These are phyloP conservation scores for Cucurbita ficifolia DNA, from an alignment of 306 rosid species.

Conservation along the genomic window DNA sequence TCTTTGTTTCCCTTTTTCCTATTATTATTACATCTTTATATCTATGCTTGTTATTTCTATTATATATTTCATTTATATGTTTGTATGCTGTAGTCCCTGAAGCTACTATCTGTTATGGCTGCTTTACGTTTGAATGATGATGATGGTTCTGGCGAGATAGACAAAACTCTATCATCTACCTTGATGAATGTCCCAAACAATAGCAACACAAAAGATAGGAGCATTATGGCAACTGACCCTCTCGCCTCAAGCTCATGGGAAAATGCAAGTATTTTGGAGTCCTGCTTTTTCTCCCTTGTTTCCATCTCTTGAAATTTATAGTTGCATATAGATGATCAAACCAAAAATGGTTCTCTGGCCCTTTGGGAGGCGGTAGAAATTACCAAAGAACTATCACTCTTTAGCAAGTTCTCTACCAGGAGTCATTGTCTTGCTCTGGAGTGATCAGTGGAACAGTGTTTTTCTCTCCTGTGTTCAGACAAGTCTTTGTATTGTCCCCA, in stretches of 20 bases:
- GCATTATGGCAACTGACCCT: constrained; percentile 44
- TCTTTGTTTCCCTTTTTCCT: not conserved
- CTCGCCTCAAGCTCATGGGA: constrained; percentile 94
- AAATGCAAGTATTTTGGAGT: constrained; percentile 29
- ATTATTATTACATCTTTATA: not conserved
- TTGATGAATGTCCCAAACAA: constrained; percentile 40
- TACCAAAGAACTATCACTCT: not conserved
- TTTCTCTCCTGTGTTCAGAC: not conserved
- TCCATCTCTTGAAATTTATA: not conserved
- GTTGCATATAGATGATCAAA: not conserved
- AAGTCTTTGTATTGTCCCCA: not conserved
- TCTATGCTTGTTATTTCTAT: not conserved
- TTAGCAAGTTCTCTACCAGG: not conserved
- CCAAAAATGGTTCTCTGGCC: not conserved
- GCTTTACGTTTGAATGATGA: constrained; percentile 72
- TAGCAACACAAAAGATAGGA: constrained; percentile 36
- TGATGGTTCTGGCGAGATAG: constrained; percentile 40
- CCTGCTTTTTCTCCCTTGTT: constrained; percentile 11
- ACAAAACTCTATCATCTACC: constrained; percentile 44
- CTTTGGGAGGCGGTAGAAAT: not conserved
- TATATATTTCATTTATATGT: not conserved
- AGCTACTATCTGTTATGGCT: constrained; percentile 79
- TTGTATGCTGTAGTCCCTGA: constrained; percentile 53
- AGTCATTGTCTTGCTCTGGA: not conserved
- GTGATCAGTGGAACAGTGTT: not conserved